Evolutionary conservation across 495 filamentous ascomycete genomes (phyloP).

Genomic region (Penicillium subrubescens): DNA sequence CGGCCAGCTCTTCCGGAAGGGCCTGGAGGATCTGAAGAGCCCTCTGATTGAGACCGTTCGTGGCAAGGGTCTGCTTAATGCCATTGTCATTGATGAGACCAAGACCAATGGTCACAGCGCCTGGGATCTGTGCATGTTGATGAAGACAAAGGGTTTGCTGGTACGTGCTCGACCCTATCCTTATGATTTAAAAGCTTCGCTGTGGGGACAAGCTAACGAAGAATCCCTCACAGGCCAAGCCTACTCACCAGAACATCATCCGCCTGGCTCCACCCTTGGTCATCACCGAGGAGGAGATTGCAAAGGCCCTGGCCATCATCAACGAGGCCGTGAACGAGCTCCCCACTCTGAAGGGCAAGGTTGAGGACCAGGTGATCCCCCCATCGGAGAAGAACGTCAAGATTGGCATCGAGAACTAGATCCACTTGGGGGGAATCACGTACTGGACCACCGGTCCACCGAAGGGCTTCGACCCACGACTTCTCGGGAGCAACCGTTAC

Average conservation of each 20-base stretch:
- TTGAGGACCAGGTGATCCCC: slow-evolving; percentile 51
- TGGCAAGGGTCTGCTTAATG: slow-evolving; percentile 94
- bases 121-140: slow-evolving; percentile 96
- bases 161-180: slow-evolving; percentile 49
- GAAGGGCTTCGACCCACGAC: background rate
- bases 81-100: slow-evolving; percentile 92
- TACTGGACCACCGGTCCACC: background rate
- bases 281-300: slow-evolving; percentile 58
- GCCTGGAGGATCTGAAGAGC: slow-evolving; percentile 68
- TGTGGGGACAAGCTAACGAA: slow-evolving; percentile 30
- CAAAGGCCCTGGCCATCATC: slow-evolving; percentile 53
- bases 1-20: slow-evolving; percentile 81
- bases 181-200: background rate
- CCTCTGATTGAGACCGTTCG: slow-evolving; percentile 82
- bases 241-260: slow-evolving; percentile 96
- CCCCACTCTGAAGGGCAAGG: slow-evolving; percentile 48
- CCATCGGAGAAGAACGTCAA: slow-evolving; percentile 53
- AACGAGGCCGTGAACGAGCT: slow-evolving; percentile 50
- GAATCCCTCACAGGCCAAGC: slow-evolving; percentile 73
- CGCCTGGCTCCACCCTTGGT: slow-evolving; percentile 59
- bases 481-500: background rate
- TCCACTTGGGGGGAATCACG: background rate
- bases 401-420: slow-evolving; percentile 52
- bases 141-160: slow-evolving; percentile 94
- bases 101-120: slow-evolving; percentile 82